Conservation (phyloP, 1,284 basidiomycete species). For the Rhodotorula sp. region DNA sequence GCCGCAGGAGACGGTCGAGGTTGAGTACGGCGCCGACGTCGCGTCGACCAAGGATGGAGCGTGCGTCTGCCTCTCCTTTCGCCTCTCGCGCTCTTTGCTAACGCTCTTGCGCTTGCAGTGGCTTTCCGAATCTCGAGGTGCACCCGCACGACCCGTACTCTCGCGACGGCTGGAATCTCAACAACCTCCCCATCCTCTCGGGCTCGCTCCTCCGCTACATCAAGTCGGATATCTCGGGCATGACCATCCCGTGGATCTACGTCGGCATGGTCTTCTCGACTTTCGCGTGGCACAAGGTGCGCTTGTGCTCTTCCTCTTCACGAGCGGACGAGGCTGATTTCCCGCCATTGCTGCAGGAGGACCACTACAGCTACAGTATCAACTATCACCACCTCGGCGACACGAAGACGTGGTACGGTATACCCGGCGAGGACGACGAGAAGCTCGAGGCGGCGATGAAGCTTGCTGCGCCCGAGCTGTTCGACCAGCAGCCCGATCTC, state of each 20-base stretch:
- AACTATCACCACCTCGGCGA: conserved; percentile 82
- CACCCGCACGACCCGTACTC: conserved; percentile 85
- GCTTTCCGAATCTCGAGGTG: conserved; percentile 90
- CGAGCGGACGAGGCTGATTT: too few species aligned
- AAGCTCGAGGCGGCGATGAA: conserved; percentile 96
- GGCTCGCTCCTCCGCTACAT: conserved; percentile 66
- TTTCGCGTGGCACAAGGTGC: conserved; percentile 98
- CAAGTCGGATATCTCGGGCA: conserved; percentile 98
- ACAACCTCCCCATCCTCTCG: conserved; percentile 67
- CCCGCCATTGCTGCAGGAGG: conserved; percentile 61
- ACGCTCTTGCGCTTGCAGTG: conserved; percentile 59
- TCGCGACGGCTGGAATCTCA: conserved; percentile 94
- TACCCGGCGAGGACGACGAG: conserved; percentile 89
- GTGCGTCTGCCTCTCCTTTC: conserved; percentile 54
- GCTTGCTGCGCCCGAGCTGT: conserved; percentile 94
- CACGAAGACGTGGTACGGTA: conserved; percentile 99
- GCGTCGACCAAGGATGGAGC: conserved; percentile 97
- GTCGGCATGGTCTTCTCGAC: conserved; percentile 99
- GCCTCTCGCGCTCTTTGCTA: neutral
- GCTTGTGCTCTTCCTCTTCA: conserved; percentile 89
- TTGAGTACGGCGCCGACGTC: conserved; percentile 98
- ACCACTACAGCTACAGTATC: conserved; percentile 81
- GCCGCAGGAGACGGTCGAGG: conserved; percentile 86
- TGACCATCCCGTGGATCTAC: conserved; percentile 99
- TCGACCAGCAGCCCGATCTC: conserved; percentile 94